These are phyloP conservation scores for Lotus japonicus DNA, from an alignment of 306 rosid genomes.

Conservation along the genomic window DNA sequence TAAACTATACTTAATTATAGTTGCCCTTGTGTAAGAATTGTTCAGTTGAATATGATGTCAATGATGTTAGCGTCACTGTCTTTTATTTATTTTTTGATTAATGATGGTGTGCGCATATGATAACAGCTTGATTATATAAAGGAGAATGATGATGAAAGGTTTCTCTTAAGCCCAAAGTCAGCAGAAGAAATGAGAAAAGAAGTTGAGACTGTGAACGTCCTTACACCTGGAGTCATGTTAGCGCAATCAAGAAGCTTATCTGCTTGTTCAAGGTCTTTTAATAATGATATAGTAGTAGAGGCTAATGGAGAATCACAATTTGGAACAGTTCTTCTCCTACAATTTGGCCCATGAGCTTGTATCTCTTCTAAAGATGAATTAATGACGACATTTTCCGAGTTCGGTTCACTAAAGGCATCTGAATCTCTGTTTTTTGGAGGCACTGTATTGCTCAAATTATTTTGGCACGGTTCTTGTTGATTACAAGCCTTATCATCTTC, in stretches of 20 bases:
- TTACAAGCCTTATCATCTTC: slow-evolving; percentile 41
- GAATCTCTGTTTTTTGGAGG: slow-evolving; percentile 47
- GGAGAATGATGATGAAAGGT: no score
- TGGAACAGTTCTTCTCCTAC: slow-evolving; percentile 55
- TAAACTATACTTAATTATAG: no score
- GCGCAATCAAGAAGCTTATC: slow-evolving; percentile 14
- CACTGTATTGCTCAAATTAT: slow-evolving; percentile 45
- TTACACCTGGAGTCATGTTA: slow-evolving; percentile 25
- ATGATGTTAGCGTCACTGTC: no score
- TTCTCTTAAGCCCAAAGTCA: no score
- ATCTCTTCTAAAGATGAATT: slow-evolving; percentile 67
- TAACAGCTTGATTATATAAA: no score
- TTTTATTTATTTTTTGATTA: no score
- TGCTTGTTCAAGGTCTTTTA: slow-evolving; percentile 18
- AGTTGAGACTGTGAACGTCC: slow-evolving; percentile 24
- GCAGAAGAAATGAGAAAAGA: no score
- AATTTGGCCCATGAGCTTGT: slow-evolving; percentile 46
- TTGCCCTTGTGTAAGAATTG: no score
- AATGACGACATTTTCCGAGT: slow-evolving; percentile 51
- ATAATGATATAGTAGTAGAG: no score
- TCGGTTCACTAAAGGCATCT: slow-evolving; percentile 68
- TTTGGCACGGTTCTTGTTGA: slow-evolving; percentile 48
- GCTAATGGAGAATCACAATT: slow-evolving; percentile 31
- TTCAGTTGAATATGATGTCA: no score
- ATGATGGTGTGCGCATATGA: no score